Conservation (phyloP, 176 grass and related monocot genomes). For the Oryza brachyantha region DNA sequence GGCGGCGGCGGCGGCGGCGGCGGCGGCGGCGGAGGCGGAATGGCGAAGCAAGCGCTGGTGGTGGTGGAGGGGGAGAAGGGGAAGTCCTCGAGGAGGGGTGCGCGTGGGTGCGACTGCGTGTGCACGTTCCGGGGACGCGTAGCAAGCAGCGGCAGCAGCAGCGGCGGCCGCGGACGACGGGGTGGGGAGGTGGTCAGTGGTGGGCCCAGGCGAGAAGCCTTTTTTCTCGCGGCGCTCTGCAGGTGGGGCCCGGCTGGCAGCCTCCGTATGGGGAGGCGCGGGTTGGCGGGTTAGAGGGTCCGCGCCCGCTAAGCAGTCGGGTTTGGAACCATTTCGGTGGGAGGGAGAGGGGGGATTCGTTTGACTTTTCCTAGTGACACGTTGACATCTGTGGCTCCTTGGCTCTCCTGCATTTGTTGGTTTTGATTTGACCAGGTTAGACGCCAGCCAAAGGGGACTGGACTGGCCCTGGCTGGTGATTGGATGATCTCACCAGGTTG, state of each 20-base stretch:
- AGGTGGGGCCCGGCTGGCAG: background rate
- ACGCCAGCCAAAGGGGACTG: background rate
- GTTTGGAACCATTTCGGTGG: background rate
- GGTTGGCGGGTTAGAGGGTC: too few relatives aligned
- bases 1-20: background rate
- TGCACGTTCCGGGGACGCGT: slow-evolving; percentile 15
- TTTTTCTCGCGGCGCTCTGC: too few relatives aligned
- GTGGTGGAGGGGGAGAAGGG: background rate
- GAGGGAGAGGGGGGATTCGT: background rate
- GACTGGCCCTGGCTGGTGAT: background rate
- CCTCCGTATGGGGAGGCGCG: background rate
- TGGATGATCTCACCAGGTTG: background rate
- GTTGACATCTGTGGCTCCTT: background rate
- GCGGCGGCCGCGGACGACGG: too few relatives aligned
- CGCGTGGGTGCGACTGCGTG: background rate
- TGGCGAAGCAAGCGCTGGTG: background rate
- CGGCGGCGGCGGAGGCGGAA: slow-evolving; percentile 10
- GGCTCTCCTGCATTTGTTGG: background rate
- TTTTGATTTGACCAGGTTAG: background rate
- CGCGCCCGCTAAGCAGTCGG: background rate
- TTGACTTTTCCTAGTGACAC: background rate
- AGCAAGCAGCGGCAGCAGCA: slow-evolving; percentile 9
- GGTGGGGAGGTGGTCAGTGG: background rate
- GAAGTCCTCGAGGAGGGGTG: slow-evolving; percentile 3
- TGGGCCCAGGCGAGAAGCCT: background rate